These are phyloP conservation scores for Pisolithus sp. DNA, from an alignment of 768 basidiomycete genomes.

Conservation along the genomic window DNA sequence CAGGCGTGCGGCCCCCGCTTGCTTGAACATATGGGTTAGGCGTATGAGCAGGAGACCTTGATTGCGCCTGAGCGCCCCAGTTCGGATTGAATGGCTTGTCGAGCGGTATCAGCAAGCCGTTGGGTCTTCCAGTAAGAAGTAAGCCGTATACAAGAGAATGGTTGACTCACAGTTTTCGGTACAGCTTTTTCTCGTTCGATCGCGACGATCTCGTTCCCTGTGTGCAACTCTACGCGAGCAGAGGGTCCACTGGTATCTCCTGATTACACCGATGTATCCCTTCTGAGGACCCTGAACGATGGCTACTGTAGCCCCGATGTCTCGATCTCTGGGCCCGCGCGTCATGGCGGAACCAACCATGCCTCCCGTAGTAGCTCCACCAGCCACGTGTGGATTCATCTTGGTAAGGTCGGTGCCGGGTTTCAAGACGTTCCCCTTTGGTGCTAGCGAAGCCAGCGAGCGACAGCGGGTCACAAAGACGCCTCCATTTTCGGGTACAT, in stretches of 20 bases:
- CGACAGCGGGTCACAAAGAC: slow-evolving; percentile 89
- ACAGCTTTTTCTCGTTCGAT: slow-evolving; percentile 75
- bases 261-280: slow-evolving; percentile 86
- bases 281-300: slow-evolving; percentile 87
- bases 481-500: slow-evolving; percentile 84
- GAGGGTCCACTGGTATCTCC: slow-evolving; percentile 85
- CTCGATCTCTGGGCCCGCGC: slow-evolving; percentile 74
- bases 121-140: slow-evolving; percentile 34
- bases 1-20: slow-evolving; percentile 31
- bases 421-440: slow-evolving; percentile 69
- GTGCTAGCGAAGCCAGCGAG: slow-evolving; percentile 76
- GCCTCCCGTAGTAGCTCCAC: slow-evolving; percentile 54
- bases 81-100: slow-evolving; percentile 29
- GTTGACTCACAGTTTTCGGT: slow-evolving; percentile 60
- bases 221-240: slow-evolving; percentile 85
- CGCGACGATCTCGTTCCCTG: slow-evolving; percentile 83
- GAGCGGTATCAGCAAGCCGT: slow-evolving; percentile 51
- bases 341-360: slow-evolving; percentile 81
- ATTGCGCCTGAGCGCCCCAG: slow-evolving; percentile 10
- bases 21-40: slow-evolving; percentile 42
- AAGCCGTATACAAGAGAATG: neutral
- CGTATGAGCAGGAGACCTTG: slow-evolving; percentile 36
- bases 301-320: slow-evolving; percentile 72
- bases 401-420: slow-evolving; percentile 74
- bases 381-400: slow-evolving; percentile 74